phyloP scores from a whole-genome alignment of 768 basidiomycete genomes.

The Cyathus striatus region DNA sequence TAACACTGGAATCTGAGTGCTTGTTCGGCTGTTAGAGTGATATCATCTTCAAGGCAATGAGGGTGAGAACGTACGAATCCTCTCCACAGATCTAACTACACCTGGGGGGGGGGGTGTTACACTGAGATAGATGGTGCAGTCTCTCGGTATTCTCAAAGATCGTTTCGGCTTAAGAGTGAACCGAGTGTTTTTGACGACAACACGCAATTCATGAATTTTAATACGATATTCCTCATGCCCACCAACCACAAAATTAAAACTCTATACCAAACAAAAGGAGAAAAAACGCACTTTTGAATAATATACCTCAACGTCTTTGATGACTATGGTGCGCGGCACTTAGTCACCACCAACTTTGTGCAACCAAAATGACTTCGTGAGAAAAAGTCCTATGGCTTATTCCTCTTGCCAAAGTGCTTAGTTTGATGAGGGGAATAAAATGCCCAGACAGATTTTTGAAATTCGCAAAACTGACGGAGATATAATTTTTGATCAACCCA shows the following conservation, averaged over 20 bases:
- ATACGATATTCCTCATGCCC: conserved; percentile 47
- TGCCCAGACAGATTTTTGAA: too few species aligned
- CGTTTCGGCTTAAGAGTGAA: conserved; percentile 50
- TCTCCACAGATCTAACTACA: conserved; percentile 63
- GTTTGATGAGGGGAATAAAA: too few species aligned
- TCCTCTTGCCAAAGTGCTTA: too few species aligned
- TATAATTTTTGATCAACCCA: too few species aligned
- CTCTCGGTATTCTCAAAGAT: conserved; percentile 39
- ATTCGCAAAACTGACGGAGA: too few species aligned
- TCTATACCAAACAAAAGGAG: conserved; percentile 2
- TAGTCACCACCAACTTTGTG: too few species aligned
- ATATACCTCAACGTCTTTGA: conserved; percentile 24
- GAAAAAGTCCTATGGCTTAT: too few species aligned
- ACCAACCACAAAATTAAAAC: conserved; percentile 6
- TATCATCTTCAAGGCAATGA: conserved; percentile 82
- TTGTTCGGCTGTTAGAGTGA: conserved; percentile 75
- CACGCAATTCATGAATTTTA: conserved; percentile 51
- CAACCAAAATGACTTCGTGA: too few species aligned
- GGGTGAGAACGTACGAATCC: conserved; percentile 61
- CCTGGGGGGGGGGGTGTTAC: conserved; percentile 66
- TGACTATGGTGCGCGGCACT: too few species aligned
- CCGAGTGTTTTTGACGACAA: conserved; percentile 57
- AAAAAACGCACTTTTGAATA: conserved; percentile 26
- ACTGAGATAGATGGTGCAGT: conserved; percentile 54
- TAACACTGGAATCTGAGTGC: conserved; percentile 64